Base-by-base conservation (phyloP, 139 green algal genomes). In the Zygnema cylindricum region DNA sequence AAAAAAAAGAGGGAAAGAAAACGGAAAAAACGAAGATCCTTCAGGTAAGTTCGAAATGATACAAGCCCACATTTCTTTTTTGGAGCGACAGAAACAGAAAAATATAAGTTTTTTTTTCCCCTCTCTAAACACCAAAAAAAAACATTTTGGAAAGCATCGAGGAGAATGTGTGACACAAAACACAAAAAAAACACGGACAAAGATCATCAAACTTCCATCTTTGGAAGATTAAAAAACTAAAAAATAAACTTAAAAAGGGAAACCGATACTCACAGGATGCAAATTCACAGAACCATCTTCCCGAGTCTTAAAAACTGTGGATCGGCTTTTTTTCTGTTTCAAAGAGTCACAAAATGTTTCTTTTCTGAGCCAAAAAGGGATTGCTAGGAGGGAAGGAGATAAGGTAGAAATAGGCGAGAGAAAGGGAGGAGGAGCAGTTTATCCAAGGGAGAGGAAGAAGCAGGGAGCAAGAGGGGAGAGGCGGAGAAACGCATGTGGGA, bases 271-370 rank as follows among this genome's bases (percentile, higher is more conserved):
- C 40, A 87, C 82, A 41, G 69, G 82, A 32, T 87, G 82, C 0
- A 87, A 36, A 32, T 82, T 82, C 36, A 87, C 82, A 21, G 76
- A 39, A 2, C 82, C 82, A 84, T 87, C 82, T 21, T 87, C 82
- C 22, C n/a, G 23, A 33, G 82, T 87, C 57, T 87, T 87, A 55
- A 83, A 87, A 0, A 32, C 22, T 30, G 82, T 87, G 21, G 43
- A 83, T 11, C 82, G 38, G 11, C 39, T 40, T 0, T 71, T 41
- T 30, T 40, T 84, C 82, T 87, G 82, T 33, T 39, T 35, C 30
- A n/a, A n/a, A n/a, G n/a, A n/a, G n/a, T n/a, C n/a, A n/a, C n/a
- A n/a, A n/a, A n/a, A n/a, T n/a, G n/a, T n/a, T n/a, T n/a, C n/a
- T n/a, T n/a, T n/a, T n/a, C n/a, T n/a, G n/a, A n/a, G n/a, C n/a